Evolutionary conservation across 139 green algal genomes (phyloP).

Genomic region (Desmodesmus armatus): DNA sequence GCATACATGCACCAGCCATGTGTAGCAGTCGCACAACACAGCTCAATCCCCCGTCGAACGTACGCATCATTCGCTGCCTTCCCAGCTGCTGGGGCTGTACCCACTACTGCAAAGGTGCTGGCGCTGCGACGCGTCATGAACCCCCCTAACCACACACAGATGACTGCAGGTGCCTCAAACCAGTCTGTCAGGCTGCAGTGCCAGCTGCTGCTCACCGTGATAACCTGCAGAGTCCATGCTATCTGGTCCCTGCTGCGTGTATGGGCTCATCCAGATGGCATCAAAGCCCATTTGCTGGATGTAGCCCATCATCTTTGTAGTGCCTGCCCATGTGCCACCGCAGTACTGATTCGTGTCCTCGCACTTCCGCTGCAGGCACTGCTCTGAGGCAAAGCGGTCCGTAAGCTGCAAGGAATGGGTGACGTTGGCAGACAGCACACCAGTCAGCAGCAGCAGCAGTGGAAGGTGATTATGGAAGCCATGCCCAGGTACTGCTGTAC

Average conservation of each 20-base stretch:
- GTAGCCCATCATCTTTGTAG: neutral
- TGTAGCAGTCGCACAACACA: too few relatives aligned
- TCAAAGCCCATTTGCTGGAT: slow-evolving; percentile 32
- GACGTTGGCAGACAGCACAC: neutral
- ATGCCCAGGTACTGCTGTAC: too few relatives aligned
- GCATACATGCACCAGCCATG: too few relatives aligned
- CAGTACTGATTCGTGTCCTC: neutral
- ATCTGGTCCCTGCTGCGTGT: neutral
- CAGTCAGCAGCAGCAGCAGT: neutral
- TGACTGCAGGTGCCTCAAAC: neutral
- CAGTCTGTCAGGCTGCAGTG: too few relatives aligned
- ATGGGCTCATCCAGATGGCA: slow-evolving; percentile 21
- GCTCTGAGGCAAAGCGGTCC: neutral
- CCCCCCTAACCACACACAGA: too few relatives aligned
- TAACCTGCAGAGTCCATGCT: neutral
- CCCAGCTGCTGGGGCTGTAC: too few relatives aligned
- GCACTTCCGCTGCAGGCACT: neutral
- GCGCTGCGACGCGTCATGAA: too few relatives aligned
- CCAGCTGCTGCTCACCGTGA: neutral
- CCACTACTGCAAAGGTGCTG: too few relatives aligned
- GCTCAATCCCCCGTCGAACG: too few relatives aligned
- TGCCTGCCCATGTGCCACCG: slow-evolving; percentile 1
- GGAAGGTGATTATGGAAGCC: neutral
- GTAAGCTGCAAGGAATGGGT: neutral
- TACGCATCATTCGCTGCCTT: too few relatives aligned